Conservation (phyloP, 441 rosid species). For the Raphanus hybrid region DNA sequence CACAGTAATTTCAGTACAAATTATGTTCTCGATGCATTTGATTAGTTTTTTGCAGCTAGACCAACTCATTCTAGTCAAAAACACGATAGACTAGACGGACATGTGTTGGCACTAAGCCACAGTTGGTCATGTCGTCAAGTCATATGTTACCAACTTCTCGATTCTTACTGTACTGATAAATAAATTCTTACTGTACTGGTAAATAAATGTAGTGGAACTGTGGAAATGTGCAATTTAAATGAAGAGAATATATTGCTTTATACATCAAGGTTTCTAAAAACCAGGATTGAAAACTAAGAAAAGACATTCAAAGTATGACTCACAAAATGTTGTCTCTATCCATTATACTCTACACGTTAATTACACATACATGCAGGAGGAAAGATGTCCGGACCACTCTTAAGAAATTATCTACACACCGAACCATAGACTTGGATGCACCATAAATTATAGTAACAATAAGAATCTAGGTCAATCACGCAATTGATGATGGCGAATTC, state of each 20-base stretch:
- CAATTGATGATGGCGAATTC: slow-evolving; percentile 5
- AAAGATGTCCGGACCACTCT: neutral
- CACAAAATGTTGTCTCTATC: neutral
- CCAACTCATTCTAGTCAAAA: neutral
- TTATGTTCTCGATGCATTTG: neutral
- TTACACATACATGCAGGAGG: neutral
- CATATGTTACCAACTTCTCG: neutral
- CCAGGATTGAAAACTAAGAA: neutral
- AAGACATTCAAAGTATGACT: neutral
- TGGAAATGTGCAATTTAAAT: neutral
- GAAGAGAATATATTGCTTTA: neutral
- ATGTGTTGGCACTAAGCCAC: neutral
- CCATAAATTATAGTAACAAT: neutral
- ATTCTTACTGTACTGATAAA: neutral
- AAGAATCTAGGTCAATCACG: slow-evolving; percentile 16
- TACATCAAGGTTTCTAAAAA: neutral
- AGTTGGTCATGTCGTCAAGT: neutral
- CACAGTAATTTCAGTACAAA: neutral
- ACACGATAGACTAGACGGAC: neutral
- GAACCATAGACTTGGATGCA: slow-evolving; percentile 1
- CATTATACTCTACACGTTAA: neutral
- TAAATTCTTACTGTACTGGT: neutral
- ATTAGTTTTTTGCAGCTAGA: neutral
- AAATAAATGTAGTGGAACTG: neutral
- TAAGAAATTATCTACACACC: neutral